Percentiles rank a stretch among this genome's conserved stretches.
Evolutionary conservation across 2,329 filamentous ascomycete genomes (phyloP).

Genomic region (Pseudogymnoascus sp.): DNA sequence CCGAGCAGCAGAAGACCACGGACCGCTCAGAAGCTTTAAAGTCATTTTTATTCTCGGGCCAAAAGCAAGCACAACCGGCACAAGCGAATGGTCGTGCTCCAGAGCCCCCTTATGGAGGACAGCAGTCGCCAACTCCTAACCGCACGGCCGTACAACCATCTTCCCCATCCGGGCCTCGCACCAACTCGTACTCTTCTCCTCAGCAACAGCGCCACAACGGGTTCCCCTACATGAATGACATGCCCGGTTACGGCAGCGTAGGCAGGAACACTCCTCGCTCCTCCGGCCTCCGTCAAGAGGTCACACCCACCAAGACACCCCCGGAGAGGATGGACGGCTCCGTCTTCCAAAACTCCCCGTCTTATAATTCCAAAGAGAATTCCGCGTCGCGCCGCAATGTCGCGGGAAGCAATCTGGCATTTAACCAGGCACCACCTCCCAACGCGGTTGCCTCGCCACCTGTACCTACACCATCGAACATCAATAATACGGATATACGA

Average conservation of each 20-base stretch:
- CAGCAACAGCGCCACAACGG: slow-evolving; percentile 14
- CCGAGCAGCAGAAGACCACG: slow-evolving; percentile 25
- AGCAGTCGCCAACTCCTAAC: neutral
- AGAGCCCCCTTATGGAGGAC: neutral
- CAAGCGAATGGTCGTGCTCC: neutral
- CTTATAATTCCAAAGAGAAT: slow-evolving; percentile 4
- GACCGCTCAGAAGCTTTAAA: slow-evolving; percentile 47
- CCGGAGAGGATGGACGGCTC: slow-evolving; percentile 12
- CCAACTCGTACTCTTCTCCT: neutral
- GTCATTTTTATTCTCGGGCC: slow-evolving; percentile 44
- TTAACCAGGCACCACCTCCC: neutral
- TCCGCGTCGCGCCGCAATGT: neutral
- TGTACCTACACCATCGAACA: neutral
- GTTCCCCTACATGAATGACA: slow-evolving; percentile 16
- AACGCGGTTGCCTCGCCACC: neutral
- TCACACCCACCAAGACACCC: slow-evolving; percentile 26
- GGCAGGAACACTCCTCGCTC: slow-evolving; percentile 19
- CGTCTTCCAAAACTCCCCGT: neutral
- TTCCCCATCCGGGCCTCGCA: neutral
- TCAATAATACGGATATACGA: slow-evolving; percentile 19
- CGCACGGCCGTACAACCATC: neutral
- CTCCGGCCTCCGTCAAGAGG: slow-evolving; percentile 29
- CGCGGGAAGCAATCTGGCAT: neutral
- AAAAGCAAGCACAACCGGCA: neutral
- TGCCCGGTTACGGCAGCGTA: slow-evolving; percentile 13